Evolutionary conservation across 169 alveolate species (phyloP), one percentile per base, ranked within the genome.

Genomic region (Besnoitia besnoiti): DNA sequence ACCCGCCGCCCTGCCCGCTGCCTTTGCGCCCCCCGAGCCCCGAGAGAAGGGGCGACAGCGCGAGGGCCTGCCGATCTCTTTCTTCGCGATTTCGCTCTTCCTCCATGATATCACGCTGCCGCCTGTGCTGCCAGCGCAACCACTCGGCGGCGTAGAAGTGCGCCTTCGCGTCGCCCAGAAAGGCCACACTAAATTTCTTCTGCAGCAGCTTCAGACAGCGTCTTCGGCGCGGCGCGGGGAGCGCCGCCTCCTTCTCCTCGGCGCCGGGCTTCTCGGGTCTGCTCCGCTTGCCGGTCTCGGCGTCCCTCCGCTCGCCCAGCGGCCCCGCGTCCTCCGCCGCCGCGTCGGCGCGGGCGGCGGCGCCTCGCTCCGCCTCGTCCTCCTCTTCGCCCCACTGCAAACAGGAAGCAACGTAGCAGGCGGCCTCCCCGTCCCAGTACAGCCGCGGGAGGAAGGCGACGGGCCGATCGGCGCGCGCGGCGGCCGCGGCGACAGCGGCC

Each of bases 361-460:
- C 46, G 0, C 30, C 39, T n/a, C 24, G 47, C 21, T 0, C 80
- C 80, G 80, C 80, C 79, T 62, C 39, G 33, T 33, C 19, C 79
- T 62, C 79, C 39, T n/a, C 39, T 1, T n/a, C 82, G 12, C n/a
- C 46, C 82, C 59, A 77, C 40, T n/a, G 44, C 21, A 77, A 55
- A 42, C 87, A 77, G 12, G 87, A 77, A 7, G 87, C 87, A 19
- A 77, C 30, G 59, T 77, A 77, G 87, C 87, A 77, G 87, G 35
- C 87, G 61, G 61, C 40, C 59, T 77, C 61, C 33, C 55, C 3
- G 40, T 77, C 87, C 49, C 55, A 77, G 87, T 27, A 77, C 40
- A 77, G 40, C 50, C 87, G 55, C 7, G 87, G 87, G 10, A 77
- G 59, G 47, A 77, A 77, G 61, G 21, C 87, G 55, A 77, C 87